phyloP scores from a whole-genome alignment of 441 rosid genomes.

The Francoa sonchifolia region DNA sequence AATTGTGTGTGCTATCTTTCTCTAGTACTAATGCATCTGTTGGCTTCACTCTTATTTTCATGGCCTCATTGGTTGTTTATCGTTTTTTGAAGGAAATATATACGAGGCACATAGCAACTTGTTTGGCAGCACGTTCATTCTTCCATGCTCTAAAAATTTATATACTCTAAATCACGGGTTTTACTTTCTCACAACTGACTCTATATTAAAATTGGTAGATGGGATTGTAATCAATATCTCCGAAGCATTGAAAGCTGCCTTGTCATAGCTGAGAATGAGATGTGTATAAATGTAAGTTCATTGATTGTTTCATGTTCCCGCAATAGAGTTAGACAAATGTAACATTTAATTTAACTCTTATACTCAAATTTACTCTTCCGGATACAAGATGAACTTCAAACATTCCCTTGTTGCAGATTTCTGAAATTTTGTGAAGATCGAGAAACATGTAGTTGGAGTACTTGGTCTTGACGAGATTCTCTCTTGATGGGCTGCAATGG shows the following conservation, averaged over 20 bases:
- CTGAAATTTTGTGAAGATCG: too few species aligned
- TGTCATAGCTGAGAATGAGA: constrained; percentile 65
- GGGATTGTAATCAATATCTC: constrained; percentile 80
- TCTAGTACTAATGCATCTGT: too few species aligned
- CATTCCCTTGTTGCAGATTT: too few species aligned
- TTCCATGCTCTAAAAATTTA: not conserved
- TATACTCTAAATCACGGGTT: not conserved
- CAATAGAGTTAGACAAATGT: too few species aligned
- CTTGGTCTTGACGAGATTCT: too few species aligned
- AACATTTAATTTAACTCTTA: too few species aligned
- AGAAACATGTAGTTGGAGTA: too few species aligned
- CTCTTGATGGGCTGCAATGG: too few species aligned
- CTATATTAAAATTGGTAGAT: constrained; percentile 35
- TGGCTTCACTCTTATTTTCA: not conserved
- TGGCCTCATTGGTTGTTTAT: not conserved
- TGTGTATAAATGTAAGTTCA: constrained; percentile 83
- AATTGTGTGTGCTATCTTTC: not conserved
- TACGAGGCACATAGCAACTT: constrained; percentile 52
- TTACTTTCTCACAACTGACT: constrained; percentile 5
- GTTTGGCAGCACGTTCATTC: constrained; percentile 72
- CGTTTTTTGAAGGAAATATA: constrained; percentile 57
- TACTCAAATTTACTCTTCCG: too few species aligned
- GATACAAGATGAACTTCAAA: too few species aligned
- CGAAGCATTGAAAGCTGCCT: constrained; percentile 54
- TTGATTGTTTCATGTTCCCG: not conserved